Evolutionary conservation across 495 filamentous ascomycete genomes (phyloP).

Genomic region (Saxispiralis lemnorum): DNA sequence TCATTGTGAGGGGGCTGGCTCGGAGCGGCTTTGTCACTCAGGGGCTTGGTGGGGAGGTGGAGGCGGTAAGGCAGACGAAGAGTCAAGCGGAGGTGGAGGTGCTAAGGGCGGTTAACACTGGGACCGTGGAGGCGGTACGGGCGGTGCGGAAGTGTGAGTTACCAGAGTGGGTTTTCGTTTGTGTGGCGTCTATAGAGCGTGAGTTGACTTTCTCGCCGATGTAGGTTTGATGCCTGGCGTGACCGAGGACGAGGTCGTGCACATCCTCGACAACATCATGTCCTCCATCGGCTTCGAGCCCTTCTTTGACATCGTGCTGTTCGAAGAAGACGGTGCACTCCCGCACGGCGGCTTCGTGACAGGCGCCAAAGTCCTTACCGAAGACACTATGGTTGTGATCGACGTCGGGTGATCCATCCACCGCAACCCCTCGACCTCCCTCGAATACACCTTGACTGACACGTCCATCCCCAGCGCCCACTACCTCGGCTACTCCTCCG

Average conservation of each 20-base stretch:
- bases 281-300: constrained; percentile 30
- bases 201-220: too few relatives aligned
- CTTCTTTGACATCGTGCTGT: constrained; percentile 41
- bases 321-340: constrained; percentile 36
- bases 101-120: constrained; percentile 38
- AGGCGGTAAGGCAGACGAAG: constrained; percentile 33
- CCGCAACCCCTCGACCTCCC: constrained; percentile 39
- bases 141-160: constrained; percentile 32
- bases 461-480: constrained; percentile 23
- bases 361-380: constrained; percentile 29
- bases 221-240: constrained; percentile 27
- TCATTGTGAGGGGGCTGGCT: constrained; percentile 33
- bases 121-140: constrained; percentile 36
- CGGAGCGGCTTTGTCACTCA: constrained; percentile 30
- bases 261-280: constrained; percentile 32
- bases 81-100: constrained; percentile 28
- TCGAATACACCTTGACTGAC: constrained; percentile 32
- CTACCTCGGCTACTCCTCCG: constrained; percentile 38
- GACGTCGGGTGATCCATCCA: constrained; percentile 40
- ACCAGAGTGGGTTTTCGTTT: too few relatives aligned
- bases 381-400: constrained; percentile 36
- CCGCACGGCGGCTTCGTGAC: constrained; percentile 35
- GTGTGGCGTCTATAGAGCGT: too few relatives aligned
- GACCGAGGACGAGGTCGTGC: constrained; percentile 33
- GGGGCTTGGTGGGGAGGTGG: constrained; percentile 30